phyloP scores from a whole-genome alignment of 83 land plant genomes.

The Picea abies region DNA sequence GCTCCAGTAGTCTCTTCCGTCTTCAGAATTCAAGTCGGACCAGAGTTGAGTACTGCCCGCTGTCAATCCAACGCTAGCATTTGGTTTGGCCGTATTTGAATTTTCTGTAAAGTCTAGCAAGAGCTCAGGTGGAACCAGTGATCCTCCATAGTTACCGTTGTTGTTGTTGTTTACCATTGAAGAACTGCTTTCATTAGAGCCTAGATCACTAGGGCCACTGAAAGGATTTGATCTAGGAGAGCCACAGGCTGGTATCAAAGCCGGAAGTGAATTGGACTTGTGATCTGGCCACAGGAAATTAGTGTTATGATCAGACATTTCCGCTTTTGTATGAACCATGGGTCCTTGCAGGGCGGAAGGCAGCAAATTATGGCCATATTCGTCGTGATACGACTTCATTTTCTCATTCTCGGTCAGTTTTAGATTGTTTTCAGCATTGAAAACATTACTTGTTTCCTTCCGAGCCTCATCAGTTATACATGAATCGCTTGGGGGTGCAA shows the following conservation, averaged over 20 bases:
- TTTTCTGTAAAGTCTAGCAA: neutral
- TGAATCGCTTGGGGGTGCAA: constrained; percentile 13
- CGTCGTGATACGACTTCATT: neutral
- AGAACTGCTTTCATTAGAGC: no score
- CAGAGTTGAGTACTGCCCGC: neutral
- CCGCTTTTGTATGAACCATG: neutral
- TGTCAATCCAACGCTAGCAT: no score
- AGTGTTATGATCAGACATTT: neutral
- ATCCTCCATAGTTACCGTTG: neutral
- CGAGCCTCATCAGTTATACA: constrained; percentile 1
- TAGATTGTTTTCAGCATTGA: neutral
- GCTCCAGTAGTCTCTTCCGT: constrained; percentile 20
- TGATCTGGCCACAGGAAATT: constrained; percentile 3
- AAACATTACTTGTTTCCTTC: neutral
- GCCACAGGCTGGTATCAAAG: neutral
- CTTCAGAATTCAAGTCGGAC: constrained; percentile 12
- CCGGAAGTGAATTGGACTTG: constrained; percentile 10
- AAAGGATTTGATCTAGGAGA: constrained; percentile 9
- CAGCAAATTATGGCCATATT: neutral
- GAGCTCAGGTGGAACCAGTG: constrained; percentile 10
- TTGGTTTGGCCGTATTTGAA: neutral
- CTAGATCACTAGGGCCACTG: neutral
- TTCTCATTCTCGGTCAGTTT: neutral
- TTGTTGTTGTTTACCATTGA: no score
- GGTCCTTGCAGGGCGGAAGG: no score